Evolutionary conservation across 192 early-diverging fungal species (phyloP).

Genomic region (Haplosporangium gracile): DNA sequence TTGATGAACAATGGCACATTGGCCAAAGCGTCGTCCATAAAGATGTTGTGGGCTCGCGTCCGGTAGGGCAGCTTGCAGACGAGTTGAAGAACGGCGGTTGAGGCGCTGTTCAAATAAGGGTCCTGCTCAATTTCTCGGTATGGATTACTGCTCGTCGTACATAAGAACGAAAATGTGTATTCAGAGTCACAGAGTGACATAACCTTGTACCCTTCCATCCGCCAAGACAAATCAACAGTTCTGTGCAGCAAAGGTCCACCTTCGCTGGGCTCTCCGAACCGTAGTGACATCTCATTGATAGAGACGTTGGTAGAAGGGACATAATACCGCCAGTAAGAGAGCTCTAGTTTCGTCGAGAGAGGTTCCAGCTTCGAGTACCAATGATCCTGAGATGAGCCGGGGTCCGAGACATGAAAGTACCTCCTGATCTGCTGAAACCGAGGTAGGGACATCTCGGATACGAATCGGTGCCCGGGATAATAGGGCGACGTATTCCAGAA

Average conservation of each 20-base stretch:
- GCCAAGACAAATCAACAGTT: conserved; percentile 8
- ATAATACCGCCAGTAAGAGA: conserved; percentile 28
- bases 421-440: conserved; percentile 35
- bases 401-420: conserved; percentile 27
- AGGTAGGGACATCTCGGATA: conserved; percentile 21
- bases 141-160: conserved; percentile 8
- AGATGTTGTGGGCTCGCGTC: conserved; percentile 18
- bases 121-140: conserved; percentile 2
- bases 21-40: conserved; percentile 54
- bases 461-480: conserved; percentile 4
- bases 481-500: background rate
- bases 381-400: background rate
- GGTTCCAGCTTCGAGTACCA: conserved; percentile 25
- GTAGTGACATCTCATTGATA: conserved; percentile 37
- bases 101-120: background rate
- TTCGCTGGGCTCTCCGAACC: conserved; percentile 11
- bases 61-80: conserved; percentile 9
- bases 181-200: conserved; percentile 34
- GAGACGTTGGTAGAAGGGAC: conserved; percentile 21
- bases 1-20: conserved; percentile 27
- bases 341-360: conserved; percentile 12
- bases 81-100: conserved; percentile 20
- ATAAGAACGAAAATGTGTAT: conserved; percentile 38
- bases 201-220: conserved; percentile 45
- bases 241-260: too few relatives aligned